Base-by-base conservation (phyloP, 257 asterid species). In the Verbena officinalis region DNA sequence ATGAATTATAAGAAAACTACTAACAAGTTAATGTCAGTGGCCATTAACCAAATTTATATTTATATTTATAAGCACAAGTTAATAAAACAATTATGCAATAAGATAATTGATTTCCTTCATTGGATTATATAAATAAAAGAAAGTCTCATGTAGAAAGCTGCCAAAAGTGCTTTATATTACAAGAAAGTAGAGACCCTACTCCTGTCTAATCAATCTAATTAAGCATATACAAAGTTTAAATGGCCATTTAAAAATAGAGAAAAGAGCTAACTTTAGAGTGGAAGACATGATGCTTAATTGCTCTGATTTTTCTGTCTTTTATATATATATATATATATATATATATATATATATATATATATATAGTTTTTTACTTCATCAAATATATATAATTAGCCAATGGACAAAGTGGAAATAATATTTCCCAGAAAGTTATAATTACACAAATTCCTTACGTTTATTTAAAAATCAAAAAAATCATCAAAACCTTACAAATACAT, bases 161-260 rank as follows among this genome's bases (percentile, higher is more conserved):
- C 42, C 7, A 36, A 46, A 70, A 61, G 80, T 77, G 67, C 73
- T 76, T 80, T 66, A 44, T 62, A 50, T 69, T 73, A 51, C 64
- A 54, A 54, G 66, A 75, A 77, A 75, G 78, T 55, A 44, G 65
- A 38, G 83, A 57, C 78, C 79, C 84, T 78, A 72, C 80, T 75
- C 63, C 72, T 59, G 80, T 81, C 84, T 75, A 64, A 71, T 81
- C 84, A 78, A 69, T 55, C 85, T 54, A 48, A n/a, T n/a, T n/a
- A n/a, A 52, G 70, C 64, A 71, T 59, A 55, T 71, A 53, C 55
- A 57, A 68, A 9, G 51, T 68, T 58, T 45, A n/a, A 52, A 56
- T 57, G 59, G 62, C 40, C 39, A 38, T 44, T 45, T 62, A 21
- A 17, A 71, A 67, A 27, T 21, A 19, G 49, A 64, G 33, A 36